Percentiles rank a stretch among this genome's conserved stretches.
phyloP scores from a whole-genome alignment of 192 early-diverging fungal genomes.

The Spizellomyces punctatus region DNA sequence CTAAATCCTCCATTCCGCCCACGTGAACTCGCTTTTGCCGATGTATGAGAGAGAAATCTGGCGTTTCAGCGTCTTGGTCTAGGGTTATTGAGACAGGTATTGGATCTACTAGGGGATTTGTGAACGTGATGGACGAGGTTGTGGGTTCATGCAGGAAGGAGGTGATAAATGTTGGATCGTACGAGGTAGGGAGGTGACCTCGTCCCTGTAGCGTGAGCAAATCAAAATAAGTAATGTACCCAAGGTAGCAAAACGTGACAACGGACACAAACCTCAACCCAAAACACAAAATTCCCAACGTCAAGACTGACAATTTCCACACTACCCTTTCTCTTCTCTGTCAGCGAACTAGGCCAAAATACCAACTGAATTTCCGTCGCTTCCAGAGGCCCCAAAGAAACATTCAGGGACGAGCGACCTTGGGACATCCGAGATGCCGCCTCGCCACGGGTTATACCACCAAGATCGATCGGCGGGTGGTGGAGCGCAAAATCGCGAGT shows the following conservation, averaged over 20 bases:
- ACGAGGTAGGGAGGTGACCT: constrained; percentile 44
- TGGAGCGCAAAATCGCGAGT: constrained; percentile 43
- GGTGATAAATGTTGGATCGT: constrained; percentile 31
- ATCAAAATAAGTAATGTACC: not conserved
- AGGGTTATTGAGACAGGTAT: constrained; percentile 41
- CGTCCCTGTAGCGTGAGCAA: constrained; percentile 29
- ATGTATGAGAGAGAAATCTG: constrained; percentile 42
- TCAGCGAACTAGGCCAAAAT: constrained; percentile 54
- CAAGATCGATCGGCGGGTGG: constrained; percentile 10
- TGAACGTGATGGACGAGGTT: constrained; percentile 41
- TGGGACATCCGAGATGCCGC: not conserved
- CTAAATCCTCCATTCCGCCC: constrained; percentile 43
- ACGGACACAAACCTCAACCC: constrained; percentile 27
- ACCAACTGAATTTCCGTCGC: constrained; percentile 41
- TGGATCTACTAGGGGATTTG: constrained; percentile 48
- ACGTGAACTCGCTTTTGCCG: constrained; percentile 32
- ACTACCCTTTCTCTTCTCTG: constrained; percentile 25
- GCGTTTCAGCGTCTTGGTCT: not conserved
- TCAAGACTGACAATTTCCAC: constrained; percentile 24
- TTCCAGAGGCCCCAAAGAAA: constrained; percentile 37
- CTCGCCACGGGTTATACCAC: not conserved
- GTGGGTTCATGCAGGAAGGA: constrained; percentile 35
- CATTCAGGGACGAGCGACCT: not conserved
- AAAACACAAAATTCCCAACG: constrained; percentile 41
- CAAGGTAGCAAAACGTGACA: not conserved